Evolutionary conservation across 495 filamentous ascomycete genomes (phyloP).

Genomic region (Lophium mytilinum): DNA sequence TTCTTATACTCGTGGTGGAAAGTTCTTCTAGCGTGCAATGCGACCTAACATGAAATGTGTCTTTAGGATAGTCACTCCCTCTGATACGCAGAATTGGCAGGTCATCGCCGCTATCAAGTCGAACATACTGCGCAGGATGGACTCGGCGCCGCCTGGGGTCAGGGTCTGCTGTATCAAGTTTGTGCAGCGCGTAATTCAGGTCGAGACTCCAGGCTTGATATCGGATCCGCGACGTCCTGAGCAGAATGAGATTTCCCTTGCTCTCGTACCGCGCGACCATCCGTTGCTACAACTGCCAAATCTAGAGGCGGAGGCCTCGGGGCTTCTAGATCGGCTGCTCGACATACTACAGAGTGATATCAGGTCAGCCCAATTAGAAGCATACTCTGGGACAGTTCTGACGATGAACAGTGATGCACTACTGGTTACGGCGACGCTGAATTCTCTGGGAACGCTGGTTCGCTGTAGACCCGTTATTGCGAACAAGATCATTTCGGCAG

Average conservation of each 20-base stretch:
- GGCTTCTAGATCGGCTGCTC: slow-evolving; percentile 83
- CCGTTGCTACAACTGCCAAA: slow-evolving; percentile 64
- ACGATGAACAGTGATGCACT: slow-evolving; percentile 61
- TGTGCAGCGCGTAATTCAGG: slow-evolving; percentile 81
- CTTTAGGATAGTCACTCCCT: slow-evolving; percentile 69
- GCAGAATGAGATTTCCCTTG: slow-evolving; percentile 78
- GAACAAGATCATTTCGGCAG: slow-evolving; percentile 71
- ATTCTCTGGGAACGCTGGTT: slow-evolving; percentile 71
- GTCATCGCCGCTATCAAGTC: slow-evolving; percentile 82
- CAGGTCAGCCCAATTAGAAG: slow-evolving; percentile 47
- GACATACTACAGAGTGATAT: slow-evolving; percentile 75
- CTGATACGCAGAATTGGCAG: slow-evolving; percentile 75
- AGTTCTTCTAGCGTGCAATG: background rate
- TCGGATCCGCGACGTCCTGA: slow-evolving; percentile 79
- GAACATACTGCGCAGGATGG: slow-evolving; percentile 81
- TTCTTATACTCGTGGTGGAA: slow-evolving; percentile 3
- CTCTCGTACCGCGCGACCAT: slow-evolving; percentile 77
- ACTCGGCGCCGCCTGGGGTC: slow-evolving; percentile 64
- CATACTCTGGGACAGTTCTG: background rate
- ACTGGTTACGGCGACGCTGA: slow-evolving; percentile 86
- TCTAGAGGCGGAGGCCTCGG: slow-evolving; percentile 84
- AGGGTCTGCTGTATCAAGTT: slow-evolving; percentile 96
- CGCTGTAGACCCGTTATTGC: slow-evolving; percentile 71
- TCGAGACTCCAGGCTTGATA: slow-evolving; percentile 76
- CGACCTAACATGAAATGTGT: slow-evolving; percentile 15